These are phyloP conservation scores for Diaporthe aspalathi DNA, from an alignment of 2,329 filamentous ascomycete species.

Conservation along the genomic window DNA sequence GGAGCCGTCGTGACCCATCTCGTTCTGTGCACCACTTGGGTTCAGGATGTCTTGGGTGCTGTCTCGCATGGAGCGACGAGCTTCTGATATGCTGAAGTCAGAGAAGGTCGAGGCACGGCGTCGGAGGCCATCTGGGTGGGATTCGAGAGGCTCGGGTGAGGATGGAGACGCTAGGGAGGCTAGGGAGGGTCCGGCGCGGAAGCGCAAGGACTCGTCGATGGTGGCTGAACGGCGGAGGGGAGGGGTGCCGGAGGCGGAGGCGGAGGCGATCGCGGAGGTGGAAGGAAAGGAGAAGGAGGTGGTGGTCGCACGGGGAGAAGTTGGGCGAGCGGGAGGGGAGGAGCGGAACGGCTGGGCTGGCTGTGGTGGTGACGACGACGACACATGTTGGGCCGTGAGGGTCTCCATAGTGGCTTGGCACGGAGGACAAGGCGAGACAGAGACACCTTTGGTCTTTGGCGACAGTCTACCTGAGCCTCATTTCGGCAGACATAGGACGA, in stretches of 20 bases:
- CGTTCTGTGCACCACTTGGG: slow-evolving; percentile 54
- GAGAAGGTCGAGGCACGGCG: slow-evolving; percentile 84
- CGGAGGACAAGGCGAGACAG: no score
- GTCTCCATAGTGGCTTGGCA: slow-evolving; percentile 29
- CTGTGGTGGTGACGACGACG: slow-evolving; percentile 9
- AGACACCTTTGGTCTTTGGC: slow-evolving; percentile 10
- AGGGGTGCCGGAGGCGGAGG: slow-evolving; percentile 7
- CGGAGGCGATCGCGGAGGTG: neutral
- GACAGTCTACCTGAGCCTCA: slow-evolving; percentile 25
- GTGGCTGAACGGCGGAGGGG: slow-evolving; percentile 55
- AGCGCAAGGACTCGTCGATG: slow-evolving; percentile 49
- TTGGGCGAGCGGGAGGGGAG: slow-evolving; percentile 18
- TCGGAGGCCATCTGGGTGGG: slow-evolving; percentile 51
- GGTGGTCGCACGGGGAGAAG: slow-evolving; percentile 29
- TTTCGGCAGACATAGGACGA: slow-evolving; percentile 11
- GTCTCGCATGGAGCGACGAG: slow-evolving; percentile 72
- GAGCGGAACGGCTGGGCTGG: slow-evolving; percentile 19
- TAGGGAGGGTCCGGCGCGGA: slow-evolving; percentile 43
- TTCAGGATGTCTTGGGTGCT: slow-evolving; percentile 75
- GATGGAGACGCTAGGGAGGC: slow-evolving; percentile 40
- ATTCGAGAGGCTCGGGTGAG: slow-evolving; percentile 44
- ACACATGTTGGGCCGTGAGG: slow-evolving; percentile 14
- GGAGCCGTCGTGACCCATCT: slow-evolving; percentile 64
- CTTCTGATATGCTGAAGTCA: slow-evolving; percentile 77
- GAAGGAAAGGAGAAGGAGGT: slow-evolving; percentile 32